Evolutionary conservation across 495 filamentous ascomycete species (phyloP), one percentile per base, ranked within the genome.

Genomic region (Clohesyomyces aquaticus): DNA sequence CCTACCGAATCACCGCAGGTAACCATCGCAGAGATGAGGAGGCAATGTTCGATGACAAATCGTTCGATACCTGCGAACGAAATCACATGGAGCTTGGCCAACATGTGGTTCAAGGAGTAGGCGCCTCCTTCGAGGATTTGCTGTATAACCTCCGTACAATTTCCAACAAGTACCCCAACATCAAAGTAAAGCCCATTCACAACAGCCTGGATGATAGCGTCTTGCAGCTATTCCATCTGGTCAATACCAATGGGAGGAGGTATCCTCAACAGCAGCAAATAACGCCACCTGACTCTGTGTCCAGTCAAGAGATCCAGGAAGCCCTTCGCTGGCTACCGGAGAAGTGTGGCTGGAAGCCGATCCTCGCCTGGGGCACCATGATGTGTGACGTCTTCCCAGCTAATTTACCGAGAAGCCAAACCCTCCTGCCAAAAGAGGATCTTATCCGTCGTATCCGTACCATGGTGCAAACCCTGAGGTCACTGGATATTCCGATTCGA

Each of bases 331-430:
- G 61, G 66, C 29, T 69, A 32, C 52, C 57, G 0, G 47, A 48
- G 12, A 54, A 56, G 32, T 69, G 66, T 29, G 46, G 45, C 27
- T 69, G 61, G 61, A 65, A 53, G 26, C 61, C 66, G 0, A 53
- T 69, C 8, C 35, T 69, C 3, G 52, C 61, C 0, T 69, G 62
- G 66, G 62, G 65, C 23, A 57, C 22, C 11, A 47, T 69, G 56
- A 61, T 61, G 56, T 69, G 61, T 42, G 66, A 69, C 45, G 66
- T 62, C 6, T 69, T 69, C 26, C 66, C 66, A 0, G 57, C 49
- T 14, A 69, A 69, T 50, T 45, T 65, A 16, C 61, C 64, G 49
- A 25, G 48, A 23, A 64, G n/a, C 27, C 41, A 42, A 19, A 60
- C 41, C 3, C 26, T 64, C 21, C 52, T 59, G 4, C 60, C 66